A percentile compares a stretch with the other conserved stretches of the same genome.
Evolutionary conservation across 2,329 filamentous ascomycete genomes (phyloP).

Genomic region (Penicillium sp.): DNA sequence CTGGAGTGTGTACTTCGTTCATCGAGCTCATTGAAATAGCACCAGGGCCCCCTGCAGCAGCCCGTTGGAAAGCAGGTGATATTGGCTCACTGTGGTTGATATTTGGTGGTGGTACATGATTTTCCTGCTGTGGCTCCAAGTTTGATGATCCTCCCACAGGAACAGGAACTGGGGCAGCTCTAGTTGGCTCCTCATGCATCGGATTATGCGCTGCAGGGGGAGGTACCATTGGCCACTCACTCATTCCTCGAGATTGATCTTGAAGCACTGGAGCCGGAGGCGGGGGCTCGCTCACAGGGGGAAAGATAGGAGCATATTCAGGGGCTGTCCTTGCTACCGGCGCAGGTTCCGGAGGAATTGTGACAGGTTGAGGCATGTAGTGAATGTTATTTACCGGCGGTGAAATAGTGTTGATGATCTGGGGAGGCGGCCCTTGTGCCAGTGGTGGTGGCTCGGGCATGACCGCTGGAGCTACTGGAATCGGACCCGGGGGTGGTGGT

Average conservation of each 20-base stretch:
- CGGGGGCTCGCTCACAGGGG: slow-evolving; percentile 54
- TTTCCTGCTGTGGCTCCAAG: not conserved
- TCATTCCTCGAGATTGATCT: slow-evolving; percentile 3
- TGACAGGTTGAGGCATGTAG: slow-evolving; percentile 27
- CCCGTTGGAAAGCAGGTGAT: slow-evolving; percentile 64
- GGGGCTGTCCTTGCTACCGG: slow-evolving; percentile 30
- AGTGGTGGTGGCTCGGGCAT: slow-evolving; percentile 5
- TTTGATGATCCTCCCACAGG: not conserved
- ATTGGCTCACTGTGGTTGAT: slow-evolving; percentile 46
- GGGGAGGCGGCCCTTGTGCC: not conserved
- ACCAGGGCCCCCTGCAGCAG: slow-evolving; percentile 66
- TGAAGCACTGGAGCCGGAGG: slow-evolving; percentile 34
- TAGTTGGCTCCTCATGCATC: not conserved
- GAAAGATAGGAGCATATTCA: slow-evolving; percentile 62
- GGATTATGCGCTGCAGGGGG: not conserved
- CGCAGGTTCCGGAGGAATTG: slow-evolving; percentile 56
- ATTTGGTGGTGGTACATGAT: not conserved
- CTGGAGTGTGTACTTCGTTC: slow-evolving; percentile 57
- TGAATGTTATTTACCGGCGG: slow-evolving; percentile 17
- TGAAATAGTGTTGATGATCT: slow-evolving; percentile 20
- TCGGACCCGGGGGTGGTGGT: slow-evolving; percentile 7
- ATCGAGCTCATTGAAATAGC: slow-evolving; percentile 63
- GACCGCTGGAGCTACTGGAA: not conserved
- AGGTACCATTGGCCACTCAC: not conserved
- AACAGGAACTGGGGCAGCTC: not conserved